Evolutionary conservation across 2,329 filamentous ascomycete genomes (phyloP).

Genomic region (Penicillium freii): DNA sequence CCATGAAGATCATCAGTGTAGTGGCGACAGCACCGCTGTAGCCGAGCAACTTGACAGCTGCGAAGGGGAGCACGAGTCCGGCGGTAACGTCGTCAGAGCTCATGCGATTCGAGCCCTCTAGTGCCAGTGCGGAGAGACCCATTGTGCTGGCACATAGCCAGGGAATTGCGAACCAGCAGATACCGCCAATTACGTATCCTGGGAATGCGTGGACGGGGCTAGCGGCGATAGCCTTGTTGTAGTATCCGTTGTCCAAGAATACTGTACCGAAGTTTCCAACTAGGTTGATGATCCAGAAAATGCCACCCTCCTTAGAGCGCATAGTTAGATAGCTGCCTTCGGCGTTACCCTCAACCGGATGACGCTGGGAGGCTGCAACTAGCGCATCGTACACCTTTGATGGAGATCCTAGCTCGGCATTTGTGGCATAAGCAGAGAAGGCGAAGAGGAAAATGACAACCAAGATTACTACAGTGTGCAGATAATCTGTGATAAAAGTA

Average conservation of each 20-base stretch:
- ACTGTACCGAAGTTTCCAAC: conserved; percentile 64
- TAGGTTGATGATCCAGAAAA: conserved; percentile 90
- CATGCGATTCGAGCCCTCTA: conserved; percentile 76
- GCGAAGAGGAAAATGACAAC: conserved; percentile 84
- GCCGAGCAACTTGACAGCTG: conserved; percentile 78
- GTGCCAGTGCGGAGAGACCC: conserved; percentile 75
- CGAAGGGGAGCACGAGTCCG: conserved; percentile 80
- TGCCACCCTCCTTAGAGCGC: conserved; percentile 73
- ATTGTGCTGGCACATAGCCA: conserved; percentile 87
- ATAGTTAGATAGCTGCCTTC: conserved; percentile 85
- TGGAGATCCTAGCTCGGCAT: conserved; percentile 70
- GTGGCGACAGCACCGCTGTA: conserved; percentile 76
- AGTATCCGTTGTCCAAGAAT: conserved; percentile 83
- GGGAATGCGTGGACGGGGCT: conserved; percentile 81
- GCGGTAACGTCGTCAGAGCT: conserved; percentile 71
- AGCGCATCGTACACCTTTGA: conserved; percentile 75
- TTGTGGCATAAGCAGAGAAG: conserved; percentile 76
- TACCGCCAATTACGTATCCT: conserved; percentile 81
- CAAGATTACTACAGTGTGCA: conserved; percentile 72
- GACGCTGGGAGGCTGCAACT: conserved; percentile 62
- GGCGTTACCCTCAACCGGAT: conserved; percentile 77
- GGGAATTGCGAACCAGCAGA: conserved; percentile 90
- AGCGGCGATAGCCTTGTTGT: conserved; percentile 90
- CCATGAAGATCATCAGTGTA: conserved; percentile 82
- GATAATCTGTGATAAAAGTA: conserved; percentile 80